Conservation (phyloP, 306 rosid genomes). For the Castanospermum australe region DNA sequence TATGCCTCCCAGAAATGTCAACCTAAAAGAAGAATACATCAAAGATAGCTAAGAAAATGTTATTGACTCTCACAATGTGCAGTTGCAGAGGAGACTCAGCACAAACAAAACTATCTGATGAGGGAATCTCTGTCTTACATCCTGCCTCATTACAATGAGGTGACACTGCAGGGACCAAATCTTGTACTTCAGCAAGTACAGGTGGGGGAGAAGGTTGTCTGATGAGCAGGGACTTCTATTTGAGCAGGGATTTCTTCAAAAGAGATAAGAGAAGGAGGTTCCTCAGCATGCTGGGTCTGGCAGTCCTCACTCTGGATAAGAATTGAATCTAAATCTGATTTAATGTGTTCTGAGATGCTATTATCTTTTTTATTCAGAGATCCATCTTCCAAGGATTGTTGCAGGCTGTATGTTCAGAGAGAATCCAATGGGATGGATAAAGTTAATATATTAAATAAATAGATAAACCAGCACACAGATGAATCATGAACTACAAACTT, state of each 20-base stretch:
- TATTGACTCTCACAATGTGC: constrained; percentile 72
- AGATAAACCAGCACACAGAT: constrained; percentile 5
- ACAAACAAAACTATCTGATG: constrained; percentile 51
- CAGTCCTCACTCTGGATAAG: constrained; percentile 38
- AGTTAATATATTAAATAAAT: constrained; percentile 16
- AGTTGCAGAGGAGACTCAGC: constrained; percentile 76
- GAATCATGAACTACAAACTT: neutral
- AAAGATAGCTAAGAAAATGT: constrained; percentile 3
- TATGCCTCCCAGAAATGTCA: constrained; percentile 12
- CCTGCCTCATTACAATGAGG: constrained; percentile 52
- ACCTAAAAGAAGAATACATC: neutral
- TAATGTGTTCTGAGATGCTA: constrained; percentile 40
- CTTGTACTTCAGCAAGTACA: constrained; percentile 87
- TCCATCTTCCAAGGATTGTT: constrained; percentile 47
- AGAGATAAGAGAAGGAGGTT: constrained; percentile 75
- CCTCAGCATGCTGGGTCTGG: constrained; percentile 40
- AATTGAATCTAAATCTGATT: constrained; percentile 43
- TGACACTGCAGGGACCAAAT: constrained; percentile 71
- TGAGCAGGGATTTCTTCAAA: constrained; percentile 65
- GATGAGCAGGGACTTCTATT: constrained; percentile 59
- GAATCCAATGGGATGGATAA: constrained; percentile 11
- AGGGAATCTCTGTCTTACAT: constrained; percentile 43
- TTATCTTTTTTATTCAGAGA: constrained; percentile 38
- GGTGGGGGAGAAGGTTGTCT: constrained; percentile 96
- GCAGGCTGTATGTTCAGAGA: constrained; percentile 52